Evolutionary conservation across 257 asterid genomes (phyloP).

Genomic region (Capsicum pubescens): DNA sequence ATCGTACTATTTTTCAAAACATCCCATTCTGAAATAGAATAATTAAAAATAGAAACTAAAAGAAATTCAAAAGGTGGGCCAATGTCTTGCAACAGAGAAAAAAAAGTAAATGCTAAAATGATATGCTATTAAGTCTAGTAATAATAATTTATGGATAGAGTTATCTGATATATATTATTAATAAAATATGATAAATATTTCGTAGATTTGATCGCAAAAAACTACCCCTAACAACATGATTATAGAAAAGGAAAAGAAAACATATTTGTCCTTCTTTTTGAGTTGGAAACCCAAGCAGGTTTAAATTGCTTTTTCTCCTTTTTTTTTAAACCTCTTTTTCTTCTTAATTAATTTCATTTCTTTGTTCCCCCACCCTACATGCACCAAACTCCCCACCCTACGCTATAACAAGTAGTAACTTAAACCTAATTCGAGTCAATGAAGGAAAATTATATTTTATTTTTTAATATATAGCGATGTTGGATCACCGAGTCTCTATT

Average conservation of each 20-base stretch:
- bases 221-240: too few relatives aligned
- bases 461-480: neutral
- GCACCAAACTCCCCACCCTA: neutral
- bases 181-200: too few relatives aligned
- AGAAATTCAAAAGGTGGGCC: neutral
- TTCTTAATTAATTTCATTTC: neutral
- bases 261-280: constrained; percentile 26
- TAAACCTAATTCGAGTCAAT: neutral
- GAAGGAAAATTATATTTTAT: neutral
- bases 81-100: neutral
- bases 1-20: neutral
- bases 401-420: too few relatives aligned
- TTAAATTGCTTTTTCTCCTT: neutral
- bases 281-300: constrained; percentile 8
- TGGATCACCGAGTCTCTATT: neutral
- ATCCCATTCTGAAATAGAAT: too few relatives aligned
- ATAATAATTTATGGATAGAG: too few relatives aligned
- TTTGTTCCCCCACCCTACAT: neutral
- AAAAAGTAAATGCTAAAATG: too few relatives aligned
- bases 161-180: too few relatives aligned
- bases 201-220: too few relatives aligned
- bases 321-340: constrained; percentile 21
- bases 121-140: too few relatives aligned
- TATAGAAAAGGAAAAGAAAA: too few relatives aligned
- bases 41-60: neutral